These are phyloP conservation scores for Saccharomycopsis hybrid DNA, from an alignment of 1,139 yeast genomes.

Conservation along the genomic window DNA sequence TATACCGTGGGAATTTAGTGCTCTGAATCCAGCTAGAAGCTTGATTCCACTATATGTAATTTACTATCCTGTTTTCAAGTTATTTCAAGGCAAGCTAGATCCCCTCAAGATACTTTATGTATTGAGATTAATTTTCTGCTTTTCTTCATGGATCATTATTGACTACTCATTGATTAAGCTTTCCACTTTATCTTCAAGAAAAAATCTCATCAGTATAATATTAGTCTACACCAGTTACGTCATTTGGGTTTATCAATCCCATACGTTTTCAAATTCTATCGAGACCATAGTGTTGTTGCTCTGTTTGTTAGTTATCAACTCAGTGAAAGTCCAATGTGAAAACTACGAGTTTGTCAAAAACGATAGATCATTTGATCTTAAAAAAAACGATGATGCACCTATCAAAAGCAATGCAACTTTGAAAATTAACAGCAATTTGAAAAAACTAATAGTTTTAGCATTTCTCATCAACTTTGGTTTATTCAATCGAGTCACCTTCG, in stretches of 20 bases:
- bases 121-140: conserved; percentile 50
- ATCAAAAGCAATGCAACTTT: background rate
- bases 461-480: conserved; percentile 54
- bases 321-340: conserved; percentile 33
- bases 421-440: conserved; percentile 1
- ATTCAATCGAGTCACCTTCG: conserved; percentile 81
- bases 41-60: conserved; percentile 58
- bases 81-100: conserved; percentile 18
- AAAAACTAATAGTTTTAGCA: conserved; percentile 37
- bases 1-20: conserved; percentile 81
- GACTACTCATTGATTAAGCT: conserved; percentile 38
- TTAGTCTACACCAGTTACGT: conserved; percentile 74
- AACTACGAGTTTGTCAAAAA: conserved; percentile 24
- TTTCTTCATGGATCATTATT: conserved; percentile 51
- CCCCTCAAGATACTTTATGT: conserved; percentile 51
- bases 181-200: conserved; percentile 37
- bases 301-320: conserved; percentile 44
- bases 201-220: conserved; percentile 51
- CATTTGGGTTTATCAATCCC: conserved; percentile 75
- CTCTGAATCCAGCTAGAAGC: conserved; percentile 61
- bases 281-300: conserved; percentile 68
- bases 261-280: conserved; percentile 79
- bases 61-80: conserved; percentile 60
- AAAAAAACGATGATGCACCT: background rate
- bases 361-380: too few species aligned